Evolutionary conservation across 2,329 filamentous ascomycete genomes (phyloP), one percentile per base, ranked within the genome.

Genomic region (Didymella pomorum): DNA sequence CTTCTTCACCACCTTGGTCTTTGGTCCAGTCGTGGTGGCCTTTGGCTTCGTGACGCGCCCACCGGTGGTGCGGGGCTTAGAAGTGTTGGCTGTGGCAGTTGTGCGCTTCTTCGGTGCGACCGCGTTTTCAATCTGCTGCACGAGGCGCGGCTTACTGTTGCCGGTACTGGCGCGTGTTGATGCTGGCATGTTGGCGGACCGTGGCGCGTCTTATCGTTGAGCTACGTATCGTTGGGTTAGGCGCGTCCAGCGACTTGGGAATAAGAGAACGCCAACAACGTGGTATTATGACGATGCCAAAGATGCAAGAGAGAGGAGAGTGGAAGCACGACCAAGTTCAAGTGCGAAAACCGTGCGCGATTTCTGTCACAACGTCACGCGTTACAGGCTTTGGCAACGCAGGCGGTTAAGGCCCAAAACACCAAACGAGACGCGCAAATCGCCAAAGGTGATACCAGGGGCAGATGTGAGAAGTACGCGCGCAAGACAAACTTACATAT

Each of bases 121-220:
- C 52, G 78, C 74, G 68, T 77, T 79, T 71, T 84, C 82, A 68
- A 84, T 71, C 43, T 79, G 75, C 59, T 77, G 72, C 71, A 85
- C 80, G 71, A 85, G 75, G 70, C 83, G 82, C 61, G 83, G 83
- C 72, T 79, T 81, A 62, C 81, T 80, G 76, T 65, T 63, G 29
- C 65, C 65, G 10, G 56, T 59, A 28, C 51, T 59, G 33, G 56
- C 56, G 42, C 56, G 56, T 26, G 56, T 59, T 18, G 56, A 54
- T 31, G 56, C 51, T 35, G 56, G 46, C 56, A 59, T 59, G 16
- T 12, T 59, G 46, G 16, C 20, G 23, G 6, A 7, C 20, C 16
- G 28, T 12, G 9, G 39, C 14, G 35, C 16, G 42, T 35, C 26
- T 39, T 33, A 14, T 46, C 20, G 20, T 41, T 14, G 25, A 25